A percentile compares a stretch with the other conserved stretches of the same genome.
Conservation (phyloP, 2,329 filamentous ascomycete species). For the Colletotrichum tropicale region DNA sequence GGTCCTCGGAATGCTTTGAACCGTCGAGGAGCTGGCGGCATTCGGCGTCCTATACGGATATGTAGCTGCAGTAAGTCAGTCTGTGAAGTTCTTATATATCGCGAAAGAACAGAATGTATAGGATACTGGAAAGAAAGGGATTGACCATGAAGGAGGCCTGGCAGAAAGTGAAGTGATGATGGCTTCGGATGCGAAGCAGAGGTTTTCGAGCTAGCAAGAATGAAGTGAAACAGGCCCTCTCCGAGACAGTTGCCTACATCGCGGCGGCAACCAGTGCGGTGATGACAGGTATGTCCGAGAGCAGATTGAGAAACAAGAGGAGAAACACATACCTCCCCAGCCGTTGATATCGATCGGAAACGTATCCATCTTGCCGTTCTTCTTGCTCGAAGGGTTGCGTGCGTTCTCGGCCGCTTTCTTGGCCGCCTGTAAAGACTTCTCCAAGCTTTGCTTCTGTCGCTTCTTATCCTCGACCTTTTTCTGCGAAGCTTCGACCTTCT, state of each 20-base stretch:
- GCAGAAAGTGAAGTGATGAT: background rate
- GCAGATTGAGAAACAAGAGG: background rate
- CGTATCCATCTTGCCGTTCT: background rate
- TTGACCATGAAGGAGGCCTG: background rate
- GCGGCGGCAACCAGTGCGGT: background rate
- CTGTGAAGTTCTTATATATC: background rate
- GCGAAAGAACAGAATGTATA: background rate
- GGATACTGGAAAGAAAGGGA: background rate
- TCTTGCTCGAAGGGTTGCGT: background rate
- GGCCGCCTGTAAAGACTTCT: background rate
- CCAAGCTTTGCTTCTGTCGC: background rate
- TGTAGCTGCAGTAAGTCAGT: background rate
- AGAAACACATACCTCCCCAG: constrained; percentile 3
- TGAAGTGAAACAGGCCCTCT: background rate
- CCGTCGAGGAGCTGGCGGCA: background rate
- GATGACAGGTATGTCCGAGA: background rate
- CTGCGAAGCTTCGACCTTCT: background rate
- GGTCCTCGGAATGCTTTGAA: background rate
- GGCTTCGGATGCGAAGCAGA: background rate
- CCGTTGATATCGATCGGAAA: background rate
- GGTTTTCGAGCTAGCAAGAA: background rate
- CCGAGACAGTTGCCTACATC: background rate
- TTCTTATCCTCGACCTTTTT: constrained; percentile 1
- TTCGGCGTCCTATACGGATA: background rate
- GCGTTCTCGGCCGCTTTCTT: background rate